Conservation (phyloP, 129 eudicot species). For the Mikania micrantha region DNA sequence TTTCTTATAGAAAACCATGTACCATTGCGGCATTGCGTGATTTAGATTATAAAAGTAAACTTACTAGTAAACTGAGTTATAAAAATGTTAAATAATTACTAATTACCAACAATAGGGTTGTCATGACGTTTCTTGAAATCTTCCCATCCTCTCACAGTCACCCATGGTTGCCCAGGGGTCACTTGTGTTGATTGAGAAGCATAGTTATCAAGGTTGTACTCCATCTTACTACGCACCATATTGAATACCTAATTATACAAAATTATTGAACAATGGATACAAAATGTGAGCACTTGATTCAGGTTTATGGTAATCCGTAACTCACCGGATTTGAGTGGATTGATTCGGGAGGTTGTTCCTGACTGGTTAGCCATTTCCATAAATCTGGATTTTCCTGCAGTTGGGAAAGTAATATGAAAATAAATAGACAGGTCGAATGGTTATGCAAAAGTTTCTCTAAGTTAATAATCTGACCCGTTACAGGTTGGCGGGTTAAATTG, state of each 20-base stretch:
- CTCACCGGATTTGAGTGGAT: constrained; percentile 70
- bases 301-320: constrained; percentile 10
- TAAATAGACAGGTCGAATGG: neutral
- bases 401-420: neutral
- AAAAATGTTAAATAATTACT: constrained; percentile 56
- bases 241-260: constrained; percentile 47
- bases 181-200: constrained; percentile 86
- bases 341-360: constrained; percentile 82
- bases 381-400: constrained; percentile 94
- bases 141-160: constrained; percentile 99
- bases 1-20: no score
- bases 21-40: no score
- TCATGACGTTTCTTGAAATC: constrained; percentile 86
- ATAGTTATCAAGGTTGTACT: constrained; percentile 58
- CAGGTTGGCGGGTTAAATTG: no score
- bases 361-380: constrained; percentile 94
- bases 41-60: no score
- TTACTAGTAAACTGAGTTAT: neutral
- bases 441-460: no score
- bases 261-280: neutral
- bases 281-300: neutral
- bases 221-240: constrained; percentile 60
- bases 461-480: neutral
- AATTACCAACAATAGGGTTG: constrained; percentile 75
- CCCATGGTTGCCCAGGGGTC: constrained; percentile 81